Evolutionary conservation across 441 rosid genomes (phyloP), one percentile per base, ranked within the genome.

Genomic region (Arabidopsis lyrata): DNA sequence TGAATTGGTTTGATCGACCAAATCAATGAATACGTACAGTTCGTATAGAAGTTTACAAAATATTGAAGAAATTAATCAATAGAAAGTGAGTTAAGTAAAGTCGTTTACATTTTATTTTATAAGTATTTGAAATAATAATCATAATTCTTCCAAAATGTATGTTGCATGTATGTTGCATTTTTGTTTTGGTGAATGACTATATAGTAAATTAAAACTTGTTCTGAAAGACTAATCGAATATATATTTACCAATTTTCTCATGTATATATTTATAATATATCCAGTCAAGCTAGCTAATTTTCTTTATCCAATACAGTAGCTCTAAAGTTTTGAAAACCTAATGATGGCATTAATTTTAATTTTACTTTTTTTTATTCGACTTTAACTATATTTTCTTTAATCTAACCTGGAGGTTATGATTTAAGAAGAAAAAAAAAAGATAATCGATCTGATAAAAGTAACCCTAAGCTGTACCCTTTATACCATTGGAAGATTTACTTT

Each of bases 401-500:
- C 72, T 76, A 76, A 70, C 80, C 80, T 63, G 80, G 80, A 77
- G 63, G 72, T 77, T 70, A 70, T 77, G 72, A 57, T 77, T 64
- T 64, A 72, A 35, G 39, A 35, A 35, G 2, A 38, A 56, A 63
- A 47, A 47, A 35, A 60, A 60, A 72, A 77, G 80, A 60, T 66
- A 66, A 77, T 72, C 81, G 77, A 77, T 77, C 81, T 66, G 77
- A 77, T 77, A 38, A 77, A 77, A 77, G 77, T 72, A 77, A 54
- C 73, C 73, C 69, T 77, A 66, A 77, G 59, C 20, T 72, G 81
- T 31, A 44, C 31, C 59, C 77, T 77, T 77, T 77, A 72, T 72
- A 77, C 81, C 81, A 72, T 72, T 72, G 69, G 81, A 72, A 77
- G 81, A 77, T 60, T 72, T 77, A 66, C 77, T 77, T 77, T 77